phyloP scores from a whole-genome alignment of 225 moss, liverwort and hornwort species.

The Pleurozium schreberi region DNA sequence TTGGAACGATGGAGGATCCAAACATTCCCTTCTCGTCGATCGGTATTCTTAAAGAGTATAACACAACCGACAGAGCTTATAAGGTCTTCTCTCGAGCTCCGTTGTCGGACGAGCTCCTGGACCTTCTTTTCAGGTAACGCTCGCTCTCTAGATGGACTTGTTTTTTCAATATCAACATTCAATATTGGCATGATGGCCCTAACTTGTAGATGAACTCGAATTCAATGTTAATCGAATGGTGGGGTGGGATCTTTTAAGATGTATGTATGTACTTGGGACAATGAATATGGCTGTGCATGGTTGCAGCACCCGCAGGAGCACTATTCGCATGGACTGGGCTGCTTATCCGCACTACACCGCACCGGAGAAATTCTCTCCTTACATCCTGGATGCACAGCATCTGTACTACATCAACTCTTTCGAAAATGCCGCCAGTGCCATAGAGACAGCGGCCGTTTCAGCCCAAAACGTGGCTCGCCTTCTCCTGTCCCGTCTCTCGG shows the following conservation, averaged over 20 bases:
- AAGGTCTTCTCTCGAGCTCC: conserved; percentile 82
- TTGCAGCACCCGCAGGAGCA: conserved; percentile 38
- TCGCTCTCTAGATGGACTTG: neutral
- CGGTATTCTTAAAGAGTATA: conserved; percentile 59
- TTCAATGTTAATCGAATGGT: no score
- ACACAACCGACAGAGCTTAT: conserved; percentile 70
- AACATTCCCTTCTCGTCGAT: conserved; percentile 64
- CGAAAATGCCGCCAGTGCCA: conserved; percentile 90
- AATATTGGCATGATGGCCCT: neutral
- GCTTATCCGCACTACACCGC: conserved; percentile 79
- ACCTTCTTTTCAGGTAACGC: conserved; percentile 66
- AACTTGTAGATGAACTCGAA: neutral
- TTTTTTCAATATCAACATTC: no score
- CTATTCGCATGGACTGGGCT: conserved; percentile 68
- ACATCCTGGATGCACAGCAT: conserved; percentile 66
- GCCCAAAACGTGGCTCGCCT: conserved; percentile 84
- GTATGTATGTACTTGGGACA: neutral
- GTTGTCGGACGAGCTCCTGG: conserved; percentile 47
- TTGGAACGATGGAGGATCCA: conserved; percentile 71
- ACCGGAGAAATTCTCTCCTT: conserved; percentile 77
- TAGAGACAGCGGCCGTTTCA: conserved; percentile 81
- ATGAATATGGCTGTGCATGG: neutral
- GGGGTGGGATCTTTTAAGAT: neutral
- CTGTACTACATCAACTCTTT: conserved; percentile 88
- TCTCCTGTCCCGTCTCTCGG: conserved; percentile 42